Conservation (phyloP, 164 flowering plant genomes). For the Malania oleifera region DNA sequence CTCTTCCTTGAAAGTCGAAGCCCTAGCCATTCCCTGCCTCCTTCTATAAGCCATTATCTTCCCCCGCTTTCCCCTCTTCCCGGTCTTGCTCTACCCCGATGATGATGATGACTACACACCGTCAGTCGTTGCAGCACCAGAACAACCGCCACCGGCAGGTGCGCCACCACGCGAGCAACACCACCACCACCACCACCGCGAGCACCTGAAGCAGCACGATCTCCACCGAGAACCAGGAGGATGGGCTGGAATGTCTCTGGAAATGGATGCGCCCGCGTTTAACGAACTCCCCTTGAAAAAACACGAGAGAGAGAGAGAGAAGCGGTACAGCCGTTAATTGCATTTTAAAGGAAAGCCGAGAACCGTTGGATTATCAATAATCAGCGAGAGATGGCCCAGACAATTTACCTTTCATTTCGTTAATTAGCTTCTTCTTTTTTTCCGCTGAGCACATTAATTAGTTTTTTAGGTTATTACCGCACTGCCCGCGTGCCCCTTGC, state of each 20-base stretch:
- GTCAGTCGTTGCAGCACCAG: too few relatives aligned
- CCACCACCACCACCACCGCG: not conserved
- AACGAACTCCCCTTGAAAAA: not conserved
- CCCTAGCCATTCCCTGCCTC: slow-evolving; percentile 36
- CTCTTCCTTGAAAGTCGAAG: slow-evolving; percentile 48
- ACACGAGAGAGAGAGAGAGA: too few relatives aligned
- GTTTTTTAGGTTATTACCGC: too few relatives aligned
- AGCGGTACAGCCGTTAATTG: not conserved
- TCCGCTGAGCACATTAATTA: too few relatives aligned
- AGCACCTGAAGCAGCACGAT: not conserved
- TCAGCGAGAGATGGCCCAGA: too few relatives aligned
- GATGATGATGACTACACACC: not conserved
- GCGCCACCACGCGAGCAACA: not conserved
- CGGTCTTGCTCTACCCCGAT: not conserved
- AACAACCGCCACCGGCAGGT: too few relatives aligned
- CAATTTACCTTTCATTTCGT: too few relatives aligned
- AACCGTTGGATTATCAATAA: not conserved
- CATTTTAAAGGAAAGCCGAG: too few relatives aligned
- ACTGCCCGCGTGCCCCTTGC: too few relatives aligned
- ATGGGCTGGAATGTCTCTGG: too few relatives aligned
- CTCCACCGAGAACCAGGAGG: not conserved
- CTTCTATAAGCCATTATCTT: slow-evolving; percentile 41
- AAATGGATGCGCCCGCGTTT: too few relatives aligned
- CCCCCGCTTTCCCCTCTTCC: not conserved
- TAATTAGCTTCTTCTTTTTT: too few relatives aligned